Conservation (phyloP, 441 rosid genomes). For the Hypseocharis bilobata region DNA sequence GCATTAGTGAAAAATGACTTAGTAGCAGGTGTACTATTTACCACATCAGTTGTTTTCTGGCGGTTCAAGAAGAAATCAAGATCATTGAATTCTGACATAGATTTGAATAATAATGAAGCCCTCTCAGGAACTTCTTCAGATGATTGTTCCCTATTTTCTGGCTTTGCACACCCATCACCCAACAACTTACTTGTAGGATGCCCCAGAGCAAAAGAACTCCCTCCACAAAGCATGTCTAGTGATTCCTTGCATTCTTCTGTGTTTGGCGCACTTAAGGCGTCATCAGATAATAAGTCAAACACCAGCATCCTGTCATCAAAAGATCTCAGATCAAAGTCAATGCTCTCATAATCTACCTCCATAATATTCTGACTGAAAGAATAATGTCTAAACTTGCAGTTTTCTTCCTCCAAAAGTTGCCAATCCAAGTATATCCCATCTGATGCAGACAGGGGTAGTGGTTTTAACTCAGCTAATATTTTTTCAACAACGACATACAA, state of each 20-base stretch:
- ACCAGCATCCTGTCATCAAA: slow-evolving; percentile 37
- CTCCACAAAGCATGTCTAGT: slow-evolving; percentile 28
- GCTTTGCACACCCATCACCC: slow-evolving; percentile 24
- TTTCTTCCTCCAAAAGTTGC: slow-evolving; percentile 62
- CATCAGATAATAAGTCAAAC: slow-evolving; percentile 47
- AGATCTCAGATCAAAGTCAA: slow-evolving; percentile 34
- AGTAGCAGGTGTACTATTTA: slow-evolving; percentile 27
- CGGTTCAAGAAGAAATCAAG: slow-evolving; percentile 84
- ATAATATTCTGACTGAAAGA: slow-evolving; percentile 30
- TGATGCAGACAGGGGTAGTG: slow-evolving; percentile 47
- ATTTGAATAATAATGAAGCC: slow-evolving; percentile 46
- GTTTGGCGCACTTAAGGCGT: slow-evolving; percentile 28
- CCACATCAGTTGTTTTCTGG: slow-evolving; percentile 36
- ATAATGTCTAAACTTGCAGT: slow-evolving; percentile 27
- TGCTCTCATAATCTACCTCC: slow-evolving; percentile 28
- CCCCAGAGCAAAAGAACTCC: slow-evolving; percentile 25
- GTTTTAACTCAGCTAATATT: slow-evolving; percentile 39
- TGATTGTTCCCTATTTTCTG: slow-evolving; percentile 27
- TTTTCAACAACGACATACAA: slow-evolving; percentile 35
- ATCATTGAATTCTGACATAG: slow-evolving; percentile 67
- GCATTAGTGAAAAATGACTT: slow-evolving; percentile 22
- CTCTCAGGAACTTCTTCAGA: slow-evolving; percentile 34
- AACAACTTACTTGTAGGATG: slow-evolving; percentile 19
- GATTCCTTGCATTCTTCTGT: slow-evolving; percentile 36
- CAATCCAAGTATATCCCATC: slow-evolving; percentile 82